Evolutionary conservation across 2,329 filamentous ascomycete genomes (phyloP).

Genomic region (Fusarium tanahbumbuense): DNA sequence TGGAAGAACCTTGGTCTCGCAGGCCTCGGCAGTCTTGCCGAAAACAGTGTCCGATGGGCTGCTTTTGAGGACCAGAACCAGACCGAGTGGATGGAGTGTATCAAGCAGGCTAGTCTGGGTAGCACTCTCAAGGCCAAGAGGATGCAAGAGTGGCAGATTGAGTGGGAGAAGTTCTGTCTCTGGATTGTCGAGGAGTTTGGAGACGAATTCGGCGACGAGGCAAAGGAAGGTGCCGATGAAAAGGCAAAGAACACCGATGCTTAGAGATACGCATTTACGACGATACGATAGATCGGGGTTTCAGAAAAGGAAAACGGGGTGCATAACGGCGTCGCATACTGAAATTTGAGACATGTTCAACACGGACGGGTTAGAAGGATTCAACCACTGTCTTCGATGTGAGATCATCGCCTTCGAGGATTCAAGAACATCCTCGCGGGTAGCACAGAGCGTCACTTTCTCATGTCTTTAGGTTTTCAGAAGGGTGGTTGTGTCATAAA

Average conservation of each 20-base stretch:
- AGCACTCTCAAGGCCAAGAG: conserved; percentile 75
- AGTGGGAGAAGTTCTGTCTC: conserved; percentile 91
- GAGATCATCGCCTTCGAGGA: not conserved
- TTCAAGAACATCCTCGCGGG: not conserved
- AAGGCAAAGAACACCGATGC: not conserved
- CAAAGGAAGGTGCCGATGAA: conserved; percentile 29
- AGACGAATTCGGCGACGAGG: conserved; percentile 66
- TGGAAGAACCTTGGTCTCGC: conserved; percentile 92
- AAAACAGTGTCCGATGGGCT: conserved; percentile 93
- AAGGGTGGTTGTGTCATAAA: not conserved
- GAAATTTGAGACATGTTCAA: conserved; percentile 30
- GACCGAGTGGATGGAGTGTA: conserved; percentile 76
- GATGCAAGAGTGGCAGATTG: conserved; percentile 80
- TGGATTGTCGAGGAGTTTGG: conserved; percentile 87
- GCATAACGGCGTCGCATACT: conserved; percentile 19
- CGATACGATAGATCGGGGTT: conserved; percentile 18
- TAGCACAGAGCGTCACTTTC: not conserved
- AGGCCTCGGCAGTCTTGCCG: conserved; percentile 85
- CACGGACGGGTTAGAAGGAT: conserved; percentile 20
- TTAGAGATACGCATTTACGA: not conserved
- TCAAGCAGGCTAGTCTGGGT: conserved; percentile 80
- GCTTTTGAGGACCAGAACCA: conserved; percentile 83
- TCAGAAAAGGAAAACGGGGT: not conserved
- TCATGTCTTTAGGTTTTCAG: conserved; percentile 1
- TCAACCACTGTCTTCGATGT: conserved; percentile 24